Evolutionary conservation across 495 filamentous ascomycete species (phyloP).

Genomic region (Hypoxylon cercidicola): DNA sequence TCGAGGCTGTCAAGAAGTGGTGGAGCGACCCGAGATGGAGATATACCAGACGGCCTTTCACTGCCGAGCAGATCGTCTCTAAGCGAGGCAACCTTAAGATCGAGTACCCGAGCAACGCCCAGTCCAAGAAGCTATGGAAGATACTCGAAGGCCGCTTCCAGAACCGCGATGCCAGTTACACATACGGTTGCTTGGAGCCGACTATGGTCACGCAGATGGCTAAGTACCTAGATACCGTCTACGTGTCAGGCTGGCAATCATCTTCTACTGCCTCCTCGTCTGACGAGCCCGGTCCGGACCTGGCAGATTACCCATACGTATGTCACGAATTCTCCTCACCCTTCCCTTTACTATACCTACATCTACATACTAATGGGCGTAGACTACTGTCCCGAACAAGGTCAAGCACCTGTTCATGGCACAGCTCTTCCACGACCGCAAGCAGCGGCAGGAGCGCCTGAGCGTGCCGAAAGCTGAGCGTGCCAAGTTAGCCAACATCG

Average conservation of each 20-base stretch:
- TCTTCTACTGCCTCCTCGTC: constrained; percentile 94
- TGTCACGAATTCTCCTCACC: constrained; percentile 41
- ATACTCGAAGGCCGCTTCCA: constrained; percentile 87
- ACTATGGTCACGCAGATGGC: constrained; percentile 99
- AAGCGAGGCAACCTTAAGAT: constrained; percentile 94
- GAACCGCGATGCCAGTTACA: constrained; percentile 87
- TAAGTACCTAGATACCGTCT: constrained; percentile 97
- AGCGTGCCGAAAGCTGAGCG: constrained; percentile 79
- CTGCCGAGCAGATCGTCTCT: constrained; percentile 94
- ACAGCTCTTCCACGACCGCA: constrained; percentile 99
- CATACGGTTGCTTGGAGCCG: constrained; percentile 96
- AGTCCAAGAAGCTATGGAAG: constrained; percentile 93
- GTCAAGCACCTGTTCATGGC: constrained; percentile 96
- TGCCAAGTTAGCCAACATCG: constrained; percentile 78
- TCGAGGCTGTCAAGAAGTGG: constrained; percentile 89
- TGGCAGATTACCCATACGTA: constrained; percentile 98
- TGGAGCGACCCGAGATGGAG: constrained; percentile 93
- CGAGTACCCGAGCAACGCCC: constrained; percentile 86
- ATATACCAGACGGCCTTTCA: constrained; percentile 91
- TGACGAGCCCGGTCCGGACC: constrained; percentile 96
- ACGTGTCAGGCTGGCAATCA: constrained; percentile 98
- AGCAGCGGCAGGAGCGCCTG: constrained; percentile 94
- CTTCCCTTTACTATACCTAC: not conserved
- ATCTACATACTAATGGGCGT: constrained; percentile 7
- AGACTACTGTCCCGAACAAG: constrained; percentile 99